Conservation (phyloP, 2,329 filamentous ascomycete genomes). For the Dactylellina leptospora region DNA sequence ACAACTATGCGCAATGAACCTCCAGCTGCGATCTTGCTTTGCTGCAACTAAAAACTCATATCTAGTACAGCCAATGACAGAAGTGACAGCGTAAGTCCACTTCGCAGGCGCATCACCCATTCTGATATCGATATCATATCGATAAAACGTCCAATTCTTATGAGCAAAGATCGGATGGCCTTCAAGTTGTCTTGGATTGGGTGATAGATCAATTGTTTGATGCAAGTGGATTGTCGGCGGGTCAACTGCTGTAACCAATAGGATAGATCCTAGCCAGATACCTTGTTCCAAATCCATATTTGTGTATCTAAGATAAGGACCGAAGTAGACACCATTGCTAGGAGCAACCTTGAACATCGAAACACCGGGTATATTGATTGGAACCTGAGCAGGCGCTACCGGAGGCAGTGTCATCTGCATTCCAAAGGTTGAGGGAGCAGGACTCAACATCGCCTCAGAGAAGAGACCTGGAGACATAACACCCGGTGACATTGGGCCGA, state of each 20-base stretch:
- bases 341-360: conserved; percentile 93
- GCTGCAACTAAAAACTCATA: conserved; percentile 97
- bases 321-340: conserved; percentile 97
- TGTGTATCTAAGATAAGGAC: conserved; percentile 90
- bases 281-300: conserved; percentile 97
- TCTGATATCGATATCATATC: conserved; percentile 86
- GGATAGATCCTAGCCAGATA: conserved; percentile 89
- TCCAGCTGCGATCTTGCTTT: conserved; percentile 88
- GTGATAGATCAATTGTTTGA: conserved; percentile 85
- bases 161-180: conserved; percentile 85
- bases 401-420: conserved; percentile 63
- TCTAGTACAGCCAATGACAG: conserved; percentile 93
- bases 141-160: conserved; percentile 94
- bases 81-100: conserved; percentile 98
- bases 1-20: conserved; percentile 93
- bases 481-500: conserved; percentile 52
- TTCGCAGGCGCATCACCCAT: conserved; percentile 87
- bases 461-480: conserved; percentile 63
- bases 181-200: conserved; percentile 87
- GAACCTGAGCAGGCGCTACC: conserved; percentile 33
- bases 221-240: conserved; percentile 97
- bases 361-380: conserved; percentile 72
- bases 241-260: conserved; percentile 88
- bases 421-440: conserved; percentile 61
- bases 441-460: conserved; percentile 51